Evolutionary conservation across 305 asterid genomes (phyloP).

Genomic region (Fraxinus albicans): DNA sequence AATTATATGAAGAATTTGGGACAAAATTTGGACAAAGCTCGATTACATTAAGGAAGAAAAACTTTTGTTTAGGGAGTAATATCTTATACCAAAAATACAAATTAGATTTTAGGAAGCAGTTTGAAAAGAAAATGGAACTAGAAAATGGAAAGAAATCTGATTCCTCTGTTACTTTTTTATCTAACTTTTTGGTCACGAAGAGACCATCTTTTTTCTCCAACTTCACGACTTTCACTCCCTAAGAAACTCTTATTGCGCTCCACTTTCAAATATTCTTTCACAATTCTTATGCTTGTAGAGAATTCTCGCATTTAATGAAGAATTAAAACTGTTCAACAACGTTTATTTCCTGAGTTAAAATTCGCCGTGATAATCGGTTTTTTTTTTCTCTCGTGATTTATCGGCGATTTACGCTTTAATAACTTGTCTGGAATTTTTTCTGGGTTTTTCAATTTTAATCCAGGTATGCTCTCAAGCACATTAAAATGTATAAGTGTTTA

Average conservation of each 20-base stretch:
- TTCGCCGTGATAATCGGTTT: neutral
- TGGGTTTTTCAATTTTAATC: neutral
- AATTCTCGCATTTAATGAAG: conserved; percentile 1
- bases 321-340: neutral
- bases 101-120: neutral
- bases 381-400: neutral
- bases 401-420: neutral
- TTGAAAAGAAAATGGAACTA: neutral
- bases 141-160: neutral
- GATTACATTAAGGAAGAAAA: neutral
- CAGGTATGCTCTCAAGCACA: neutral
- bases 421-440: neutral
- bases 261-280: neutral
- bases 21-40: neutral
- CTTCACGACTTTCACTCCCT: neutral
- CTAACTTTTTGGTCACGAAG: neutral
- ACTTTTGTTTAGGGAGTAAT: neutral
- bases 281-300: neutral
- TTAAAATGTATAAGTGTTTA: neutral
- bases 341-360: neutral
- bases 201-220: neutral
- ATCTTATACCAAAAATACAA: neutral
- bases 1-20: neutral
- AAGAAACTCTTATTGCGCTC: neutral
- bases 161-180: neutral